Conservation (phyloP, 768 basidiomycete species). For the Termitomyces sp. region DNA sequence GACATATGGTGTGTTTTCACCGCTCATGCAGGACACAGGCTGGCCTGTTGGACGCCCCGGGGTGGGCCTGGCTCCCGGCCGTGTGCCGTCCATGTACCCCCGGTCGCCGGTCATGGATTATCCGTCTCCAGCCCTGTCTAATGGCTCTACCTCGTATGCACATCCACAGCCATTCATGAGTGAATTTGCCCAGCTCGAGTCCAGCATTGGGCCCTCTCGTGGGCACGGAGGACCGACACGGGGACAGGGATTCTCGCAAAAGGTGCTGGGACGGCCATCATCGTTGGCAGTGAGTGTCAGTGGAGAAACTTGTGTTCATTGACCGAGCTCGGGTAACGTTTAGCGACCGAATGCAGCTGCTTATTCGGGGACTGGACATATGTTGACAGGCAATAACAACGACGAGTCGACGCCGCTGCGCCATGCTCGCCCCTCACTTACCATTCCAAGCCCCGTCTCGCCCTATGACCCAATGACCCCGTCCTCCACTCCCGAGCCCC, state of each 20-base stretch:
- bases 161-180: conserved; percentile 13
- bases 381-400: conserved; percentile 31
- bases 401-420: conserved; percentile 25
- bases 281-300: conserved; percentile 14
- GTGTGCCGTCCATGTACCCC: conserved; percentile 8
- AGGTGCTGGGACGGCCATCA: conserved; percentile 3
- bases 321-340: background rate
- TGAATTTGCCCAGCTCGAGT: conserved; percentile 36
- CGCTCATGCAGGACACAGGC: conserved; percentile 7
- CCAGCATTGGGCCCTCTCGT: conserved; percentile 51
- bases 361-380: conserved; percentile 34
- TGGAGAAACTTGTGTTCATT: background rate
- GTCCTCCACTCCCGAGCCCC: conserved; percentile 40
- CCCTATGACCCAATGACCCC: conserved; percentile 44
- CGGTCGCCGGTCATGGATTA: conserved; percentile 30
- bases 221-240: conserved; percentile 29
- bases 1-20: background rate
- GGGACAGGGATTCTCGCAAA: conserved; percentile 23
- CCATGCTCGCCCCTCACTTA: conserved; percentile 28
- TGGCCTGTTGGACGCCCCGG: conserved; percentile 19
- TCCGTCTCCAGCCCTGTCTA: conserved; percentile 34
- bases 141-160: conserved; percentile 27
- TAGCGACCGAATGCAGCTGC: conserved; percentile 22
- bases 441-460: conserved; percentile 20
- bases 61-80: conserved; percentile 11